phyloP scores from a whole-genome alignment of 352 stramenopile genomes.

The Globisporangium radiosum region DNA sequence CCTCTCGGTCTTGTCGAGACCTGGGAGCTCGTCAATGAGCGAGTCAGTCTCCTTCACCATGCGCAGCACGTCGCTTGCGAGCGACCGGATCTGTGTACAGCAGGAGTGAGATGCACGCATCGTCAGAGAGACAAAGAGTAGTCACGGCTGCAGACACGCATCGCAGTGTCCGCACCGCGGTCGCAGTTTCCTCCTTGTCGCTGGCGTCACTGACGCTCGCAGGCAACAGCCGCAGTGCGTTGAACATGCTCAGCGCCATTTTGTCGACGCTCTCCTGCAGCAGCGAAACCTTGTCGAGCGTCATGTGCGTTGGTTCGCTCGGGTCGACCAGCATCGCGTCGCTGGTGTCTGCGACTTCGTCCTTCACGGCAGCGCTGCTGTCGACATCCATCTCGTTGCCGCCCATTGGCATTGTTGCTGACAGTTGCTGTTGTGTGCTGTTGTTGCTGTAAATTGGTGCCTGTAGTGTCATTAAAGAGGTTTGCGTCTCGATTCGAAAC shows the following conservation, averaged over 20 bases:
- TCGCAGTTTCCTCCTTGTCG: constrained; percentile 48
- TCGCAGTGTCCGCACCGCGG: constrained; percentile 22
- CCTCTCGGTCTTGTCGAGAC: constrained; percentile 76
- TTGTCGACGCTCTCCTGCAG: constrained; percentile 84
- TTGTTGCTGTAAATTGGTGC: too few relatives aligned
- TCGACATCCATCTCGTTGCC: constrained; percentile 11
- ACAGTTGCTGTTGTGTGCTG: not conserved
- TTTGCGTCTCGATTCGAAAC: too few relatives aligned
- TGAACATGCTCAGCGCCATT: constrained; percentile 86
- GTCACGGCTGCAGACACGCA: too few relatives aligned
- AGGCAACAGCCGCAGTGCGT: constrained; percentile 71
- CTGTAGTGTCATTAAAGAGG: too few relatives aligned
- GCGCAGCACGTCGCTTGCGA: constrained; percentile 71
- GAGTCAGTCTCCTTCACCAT: constrained; percentile 75
- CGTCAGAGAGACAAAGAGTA: too few relatives aligned
- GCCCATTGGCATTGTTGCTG: constrained; percentile 2
- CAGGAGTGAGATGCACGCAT: too few relatives aligned
- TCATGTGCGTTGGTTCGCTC: constrained; percentile 11
- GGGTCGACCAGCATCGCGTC: constrained; percentile 10
- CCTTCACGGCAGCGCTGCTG: constrained; percentile 4
- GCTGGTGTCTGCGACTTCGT: constrained; percentile 1
- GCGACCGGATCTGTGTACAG: constrained; percentile 43
- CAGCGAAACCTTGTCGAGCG: constrained; percentile 73
- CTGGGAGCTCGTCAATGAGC: constrained; percentile 75
- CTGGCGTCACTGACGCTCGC: constrained; percentile 36